These are phyloP conservation scores for Bipolaris zeicola DNA, from an alignment of 2,329 filamentous ascomycete genomes.

Conservation along the genomic window DNA sequence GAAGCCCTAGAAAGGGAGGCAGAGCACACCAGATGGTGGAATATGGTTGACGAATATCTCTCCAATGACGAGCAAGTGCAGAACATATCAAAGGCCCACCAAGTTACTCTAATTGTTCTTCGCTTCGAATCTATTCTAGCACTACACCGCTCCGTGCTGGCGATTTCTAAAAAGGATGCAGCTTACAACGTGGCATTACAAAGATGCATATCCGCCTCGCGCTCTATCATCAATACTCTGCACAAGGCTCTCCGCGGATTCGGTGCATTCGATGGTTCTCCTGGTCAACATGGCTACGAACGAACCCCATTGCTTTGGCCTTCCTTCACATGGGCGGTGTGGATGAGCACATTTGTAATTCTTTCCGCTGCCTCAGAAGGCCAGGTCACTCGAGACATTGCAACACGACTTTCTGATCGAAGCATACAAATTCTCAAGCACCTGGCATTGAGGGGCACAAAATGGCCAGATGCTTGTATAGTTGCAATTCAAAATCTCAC, in stretches of 20 bases:
- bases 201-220: conserved; percentile 31
- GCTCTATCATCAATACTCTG: conserved; percentile 33
- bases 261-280: conserved; percentile 31
- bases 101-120: conserved; percentile 31
- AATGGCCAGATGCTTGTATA: conserved; percentile 34
- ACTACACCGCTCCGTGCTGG: conserved; percentile 29
- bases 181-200: conserved; percentile 32
- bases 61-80: conserved; percentile 19
- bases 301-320: conserved; percentile 31
- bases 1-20: conserved; percentile 26
- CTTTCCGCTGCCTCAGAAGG: conserved; percentile 28
- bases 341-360: conserved; percentile 35
- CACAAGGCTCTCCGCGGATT: conserved; percentile 30
- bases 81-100: conserved; percentile 27
- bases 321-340: conserved; percentile 35
- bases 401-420: conserved; percentile 20
- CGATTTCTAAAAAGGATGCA: conserved; percentile 27
- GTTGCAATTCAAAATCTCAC: conserved; percentile 29
- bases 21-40: conserved; percentile 37
- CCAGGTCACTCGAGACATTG: conserved; percentile 26
- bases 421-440: conserved; percentile 30
- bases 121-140: conserved; percentile 32
- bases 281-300: conserved; percentile 28
- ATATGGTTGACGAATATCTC: conserved; percentile 31
- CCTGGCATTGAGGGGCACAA: conserved; percentile 31